Base-by-base conservation (phyloP, 768 basidiomycete species). In the Serendipita indica region DNA sequence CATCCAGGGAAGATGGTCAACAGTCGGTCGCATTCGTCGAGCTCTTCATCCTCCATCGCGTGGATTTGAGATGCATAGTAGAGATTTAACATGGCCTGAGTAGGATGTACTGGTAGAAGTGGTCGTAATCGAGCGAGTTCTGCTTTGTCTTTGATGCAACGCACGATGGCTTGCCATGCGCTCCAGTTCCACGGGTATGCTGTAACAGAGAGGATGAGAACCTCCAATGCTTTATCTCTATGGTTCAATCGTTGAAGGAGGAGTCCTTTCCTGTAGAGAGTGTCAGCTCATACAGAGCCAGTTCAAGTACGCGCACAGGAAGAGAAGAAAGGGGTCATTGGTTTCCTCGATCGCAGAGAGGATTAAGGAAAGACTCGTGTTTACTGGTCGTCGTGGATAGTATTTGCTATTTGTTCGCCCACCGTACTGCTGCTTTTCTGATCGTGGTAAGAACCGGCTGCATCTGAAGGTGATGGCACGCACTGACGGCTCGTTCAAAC, bases 111-210 rank as follows among this genome's bases (percentile, higher is more conserved):
- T 30, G 57, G 60, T 16, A 54, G 39, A 22, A 57, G 60, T 57
- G 30, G 28, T n/a, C 20, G 59, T 22, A 64, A 12, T n/a, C 41
- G 33, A 13, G 60, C 49, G 34, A 63, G 39, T n/a, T 94, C 89
- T 72, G 91, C 88, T 14, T 81, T 81, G 62, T 91, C 89, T 13
- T 80, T 79, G 32, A 92, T 77, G 66, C 87, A 86, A 57, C 80
- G 81, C 2, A 79, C 78, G n/a, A 98, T 74, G 39, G 90, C 76
- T 5, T 78, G 72, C 92, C 92, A 98, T n/a, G 82, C 74, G 27
- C 87, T 86, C 92, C 93, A 98, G 67, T 97, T 97, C 83, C 89
- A 97, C 12, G 87, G 84, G 65, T 83, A 89, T 3, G 76, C 76
- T 34, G 77, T 75, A 39, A 94, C 82, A 12, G 90, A 92, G 33